Conservation (phyloP, 306 rosid species). For the Cyamopsis tetragonoloba region DNA sequence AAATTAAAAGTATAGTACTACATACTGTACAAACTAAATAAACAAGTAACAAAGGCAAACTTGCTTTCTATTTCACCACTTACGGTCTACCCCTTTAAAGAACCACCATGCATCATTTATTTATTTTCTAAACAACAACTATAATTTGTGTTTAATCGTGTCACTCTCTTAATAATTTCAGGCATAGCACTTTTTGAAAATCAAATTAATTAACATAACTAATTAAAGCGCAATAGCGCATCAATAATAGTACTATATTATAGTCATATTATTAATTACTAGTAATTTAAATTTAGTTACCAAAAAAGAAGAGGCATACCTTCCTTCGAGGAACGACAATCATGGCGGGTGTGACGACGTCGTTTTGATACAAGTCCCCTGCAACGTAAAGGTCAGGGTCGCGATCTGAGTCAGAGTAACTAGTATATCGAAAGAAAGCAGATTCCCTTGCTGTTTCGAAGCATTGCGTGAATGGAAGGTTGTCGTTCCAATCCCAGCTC, state of each 20-base stretch:
- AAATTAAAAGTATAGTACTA: no score
- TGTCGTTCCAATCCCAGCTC: slow-evolving; percentile 92
- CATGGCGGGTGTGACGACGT: slow-evolving; percentile 80
- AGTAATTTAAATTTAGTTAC: neutral
- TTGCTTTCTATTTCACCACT: neutral
- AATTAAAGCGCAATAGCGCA: no score
- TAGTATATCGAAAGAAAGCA: slow-evolving; percentile 41
- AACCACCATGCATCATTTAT: no score
- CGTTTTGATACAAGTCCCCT: slow-evolving; percentile 62
- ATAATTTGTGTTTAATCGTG: no score
- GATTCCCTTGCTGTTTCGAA: slow-evolving; percentile 75
- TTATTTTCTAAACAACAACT: no score
- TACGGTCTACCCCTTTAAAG: neutral
- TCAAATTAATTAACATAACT: no score
- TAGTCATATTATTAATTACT: no score
- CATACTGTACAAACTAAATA: no score
- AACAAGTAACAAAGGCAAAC: neutral
- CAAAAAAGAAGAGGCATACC: slow-evolving; percentile 37
- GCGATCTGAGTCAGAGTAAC: slow-evolving; percentile 50
- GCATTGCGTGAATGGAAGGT: slow-evolving; percentile 78
- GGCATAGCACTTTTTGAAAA: no score
- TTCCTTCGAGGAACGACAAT: slow-evolving; percentile 78
- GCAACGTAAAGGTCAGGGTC: slow-evolving; percentile 71
- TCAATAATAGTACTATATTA: no score
- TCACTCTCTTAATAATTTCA: no score